phyloP scores from a whole-genome alignment of 2,329 filamentous ascomycete genomes.

The Trichoderma oligosporum region DNA sequence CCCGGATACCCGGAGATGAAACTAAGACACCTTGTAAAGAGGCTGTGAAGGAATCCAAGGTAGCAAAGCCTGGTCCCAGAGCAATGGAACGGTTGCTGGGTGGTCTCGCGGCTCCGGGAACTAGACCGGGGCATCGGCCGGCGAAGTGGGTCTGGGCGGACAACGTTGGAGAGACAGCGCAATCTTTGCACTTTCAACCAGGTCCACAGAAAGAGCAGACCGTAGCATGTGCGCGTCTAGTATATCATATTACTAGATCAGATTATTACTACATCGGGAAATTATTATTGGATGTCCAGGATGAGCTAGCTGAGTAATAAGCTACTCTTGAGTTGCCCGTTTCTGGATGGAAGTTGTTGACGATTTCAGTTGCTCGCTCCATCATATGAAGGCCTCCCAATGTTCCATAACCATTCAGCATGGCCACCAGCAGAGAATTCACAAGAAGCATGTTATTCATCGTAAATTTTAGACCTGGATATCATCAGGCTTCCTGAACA shows the following conservation, averaged over 20 bases:
- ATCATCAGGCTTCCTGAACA: background rate
- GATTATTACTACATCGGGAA: too few species aligned
- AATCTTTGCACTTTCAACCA: background rate
- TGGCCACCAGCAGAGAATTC: background rate
- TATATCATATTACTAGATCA: too few species aligned
- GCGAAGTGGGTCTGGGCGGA: slow-evolving; percentile 18
- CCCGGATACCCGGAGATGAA: background rate
- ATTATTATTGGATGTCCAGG: background rate
- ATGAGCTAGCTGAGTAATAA: background rate
- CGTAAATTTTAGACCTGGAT: background rate
- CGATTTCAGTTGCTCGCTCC: background rate
- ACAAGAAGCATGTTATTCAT: background rate
- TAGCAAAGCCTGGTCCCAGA: slow-evolving; percentile 18
- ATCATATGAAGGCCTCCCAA: background rate
- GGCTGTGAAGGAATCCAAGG: slow-evolving; percentile 15
- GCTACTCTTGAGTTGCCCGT: background rate
- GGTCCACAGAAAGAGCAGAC: background rate
- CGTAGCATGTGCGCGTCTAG: background rate
- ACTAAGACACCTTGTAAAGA: slow-evolving; percentile 12
- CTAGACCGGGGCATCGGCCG: slow-evolving; percentile 13
- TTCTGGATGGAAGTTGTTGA: background rate
- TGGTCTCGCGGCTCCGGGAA: slow-evolving; percentile 11
- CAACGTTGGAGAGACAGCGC: too few species aligned
- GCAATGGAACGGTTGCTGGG: slow-evolving; percentile 13
- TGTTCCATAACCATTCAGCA: background rate